A percentile compares a stretch with the other conserved stretches of the same genome.
These are phyloP conservation scores for Rhytidhysteron rufulum DNA, from an alignment of 2,329 filamentous ascomycete species.

Conservation along the genomic window DNA sequence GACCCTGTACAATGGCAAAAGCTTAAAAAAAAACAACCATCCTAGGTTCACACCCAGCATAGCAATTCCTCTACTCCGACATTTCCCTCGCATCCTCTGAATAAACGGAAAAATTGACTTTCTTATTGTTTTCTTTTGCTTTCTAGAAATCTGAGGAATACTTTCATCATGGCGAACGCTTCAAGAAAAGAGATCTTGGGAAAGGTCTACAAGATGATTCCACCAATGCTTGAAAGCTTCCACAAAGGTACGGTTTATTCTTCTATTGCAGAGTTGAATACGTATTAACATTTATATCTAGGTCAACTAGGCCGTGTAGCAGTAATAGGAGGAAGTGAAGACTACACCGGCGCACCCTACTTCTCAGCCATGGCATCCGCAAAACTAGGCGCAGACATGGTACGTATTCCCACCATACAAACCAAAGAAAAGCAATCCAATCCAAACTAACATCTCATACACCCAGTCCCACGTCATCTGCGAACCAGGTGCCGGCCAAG, in stretches of 20 bases:
- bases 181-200: slow-evolving; percentile 70
- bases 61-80: no score
- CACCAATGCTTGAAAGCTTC: slow-evolving; percentile 91
- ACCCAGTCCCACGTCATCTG: slow-evolving; percentile 86
- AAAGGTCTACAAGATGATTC: slow-evolving; percentile 85
- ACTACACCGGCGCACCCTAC: slow-evolving; percentile 96
- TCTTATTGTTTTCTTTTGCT: no score
- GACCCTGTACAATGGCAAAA: no score
- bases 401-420: slow-evolving; percentile 37
- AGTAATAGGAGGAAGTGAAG: slow-evolving; percentile 90
- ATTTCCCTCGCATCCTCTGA: no score
- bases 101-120: no score
- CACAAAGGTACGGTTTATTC: slow-evolving; percentile 69
- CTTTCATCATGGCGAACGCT: slow-evolving; percentile 44
- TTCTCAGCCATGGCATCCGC: slow-evolving; percentile 98
- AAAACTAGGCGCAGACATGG: slow-evolving; percentile 85
- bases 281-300: slow-evolving; percentile 36
- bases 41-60: no score
- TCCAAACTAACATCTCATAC: slow-evolving; percentile 12
- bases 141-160: no score
- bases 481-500: slow-evolving; percentile 74
- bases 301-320: slow-evolving; percentile 88
- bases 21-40: no score
- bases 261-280: not conserved
- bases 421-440: slow-evolving; percentile 2